Evolutionary conservation across 495 filamentous ascomycete species (phyloP).

Genomic region (Umbilicaria muhlenbergii): DNA sequence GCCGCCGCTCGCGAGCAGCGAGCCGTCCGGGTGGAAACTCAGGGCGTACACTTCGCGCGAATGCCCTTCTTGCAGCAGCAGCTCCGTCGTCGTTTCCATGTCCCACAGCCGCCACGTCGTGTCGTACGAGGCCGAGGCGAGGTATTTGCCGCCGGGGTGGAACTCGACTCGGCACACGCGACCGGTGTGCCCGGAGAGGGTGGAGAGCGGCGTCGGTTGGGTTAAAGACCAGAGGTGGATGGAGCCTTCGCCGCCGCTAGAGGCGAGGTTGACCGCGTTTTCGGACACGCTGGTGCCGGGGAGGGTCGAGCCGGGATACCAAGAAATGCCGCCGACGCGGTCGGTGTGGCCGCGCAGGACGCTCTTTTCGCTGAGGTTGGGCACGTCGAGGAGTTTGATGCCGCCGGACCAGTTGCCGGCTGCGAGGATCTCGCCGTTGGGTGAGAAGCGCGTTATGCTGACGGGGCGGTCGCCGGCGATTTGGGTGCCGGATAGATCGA

Average conservation of each 20-base stretch:
- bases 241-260: conserved; percentile 78
- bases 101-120: conserved; percentile 98
- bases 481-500: conserved; percentile 85
- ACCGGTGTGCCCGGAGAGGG: conserved; percentile 69
- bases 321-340: conserved; percentile 77
- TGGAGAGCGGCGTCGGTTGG: conserved; percentile 67
- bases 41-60: conserved; percentile 81
- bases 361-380: conserved; percentile 59
- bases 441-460: conserved; percentile 79
- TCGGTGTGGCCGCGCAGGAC: conserved; percentile 70
- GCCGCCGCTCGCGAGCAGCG: conserved; percentile 75
- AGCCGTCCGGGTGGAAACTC: conserved; percentile 79
- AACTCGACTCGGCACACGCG: conserved; percentile 88
- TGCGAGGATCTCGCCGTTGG: conserved; percentile 68
- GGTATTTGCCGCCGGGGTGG: conserved; percentile 78
- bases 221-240: conserved; percentile 83
- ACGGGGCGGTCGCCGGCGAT: conserved; percentile 82
- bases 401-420: conserved; percentile 85
- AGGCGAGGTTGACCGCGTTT: conserved; percentile 69
- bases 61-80: conserved; percentile 89
- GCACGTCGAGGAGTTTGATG: conserved; percentile 71
- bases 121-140: conserved; percentile 89
- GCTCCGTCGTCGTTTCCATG: conserved; percentile 63
- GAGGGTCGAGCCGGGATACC: conserved; percentile 75
- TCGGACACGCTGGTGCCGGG: conserved; percentile 50